Evolutionary conservation across 495 filamentous ascomycete species (phyloP).

Genomic region (Aspergillus sclerotioniger): DNA sequence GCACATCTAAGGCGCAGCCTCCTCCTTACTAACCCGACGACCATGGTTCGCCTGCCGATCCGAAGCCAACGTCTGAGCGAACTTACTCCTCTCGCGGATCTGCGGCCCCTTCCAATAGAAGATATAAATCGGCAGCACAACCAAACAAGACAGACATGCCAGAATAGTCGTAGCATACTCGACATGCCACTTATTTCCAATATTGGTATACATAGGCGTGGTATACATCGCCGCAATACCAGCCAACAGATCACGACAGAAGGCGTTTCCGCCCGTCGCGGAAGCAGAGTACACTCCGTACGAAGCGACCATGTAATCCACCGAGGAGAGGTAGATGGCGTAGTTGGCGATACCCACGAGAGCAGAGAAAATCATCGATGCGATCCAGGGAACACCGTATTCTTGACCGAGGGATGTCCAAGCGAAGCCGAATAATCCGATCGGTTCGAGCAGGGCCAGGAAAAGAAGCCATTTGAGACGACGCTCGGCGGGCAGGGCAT

Average conservation of each 20-base stretch:
- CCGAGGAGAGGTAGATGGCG: slow-evolving; percentile 69
- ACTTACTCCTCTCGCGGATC: slow-evolving; percentile 44
- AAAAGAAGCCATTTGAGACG: slow-evolving; percentile 49
- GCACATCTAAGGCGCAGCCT: not conserved
- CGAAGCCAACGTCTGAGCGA: slow-evolving; percentile 36
- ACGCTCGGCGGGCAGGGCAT: slow-evolving; percentile 25
- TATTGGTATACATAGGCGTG: slow-evolving; percentile 40
- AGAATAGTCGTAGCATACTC: slow-evolving; percentile 45
- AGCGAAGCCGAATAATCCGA: slow-evolving; percentile 66
- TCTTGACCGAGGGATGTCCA: slow-evolving; percentile 58
- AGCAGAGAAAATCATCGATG: slow-evolving; percentile 55
- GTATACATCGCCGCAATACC: slow-evolving; percentile 46
- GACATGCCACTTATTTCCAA: slow-evolving; percentile 37
- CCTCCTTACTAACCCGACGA: not conserved
- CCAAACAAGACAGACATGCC: slow-evolving; percentile 41
- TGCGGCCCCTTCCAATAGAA: slow-evolving; percentile 51
- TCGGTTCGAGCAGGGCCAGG: slow-evolving; percentile 59
- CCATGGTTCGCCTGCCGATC: slow-evolving; percentile 30
- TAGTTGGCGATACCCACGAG: slow-evolving; percentile 66
- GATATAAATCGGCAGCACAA: slow-evolving; percentile 48
- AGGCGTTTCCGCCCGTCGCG: slow-evolving; percentile 66
- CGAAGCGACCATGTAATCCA: slow-evolving; percentile 76
- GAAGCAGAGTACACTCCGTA: slow-evolving; percentile 76
- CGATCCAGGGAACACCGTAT: slow-evolving; percentile 55
- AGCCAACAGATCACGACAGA: slow-evolving; percentile 45